A percentile compares a stretch with the other conserved stretches of the same genome.
Evolutionary conservation across 163 green algal genomes (phyloP).

Genomic region (Scenedesmus sp.): DNA sequence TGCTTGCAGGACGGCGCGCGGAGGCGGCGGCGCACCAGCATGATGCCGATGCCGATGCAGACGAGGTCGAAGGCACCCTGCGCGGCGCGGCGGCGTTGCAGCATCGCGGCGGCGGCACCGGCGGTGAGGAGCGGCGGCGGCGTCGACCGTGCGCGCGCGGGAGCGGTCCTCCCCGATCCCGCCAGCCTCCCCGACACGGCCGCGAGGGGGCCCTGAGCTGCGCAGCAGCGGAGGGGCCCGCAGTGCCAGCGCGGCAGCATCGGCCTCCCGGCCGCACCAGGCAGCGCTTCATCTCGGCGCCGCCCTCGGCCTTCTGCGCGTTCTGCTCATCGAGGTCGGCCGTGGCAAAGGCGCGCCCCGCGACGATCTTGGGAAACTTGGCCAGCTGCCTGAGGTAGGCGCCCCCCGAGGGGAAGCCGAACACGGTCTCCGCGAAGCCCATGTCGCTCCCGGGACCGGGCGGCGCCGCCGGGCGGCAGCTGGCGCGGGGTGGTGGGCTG

Average conservation of each 20-base stretch:
- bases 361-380: conserved; percentile 2
- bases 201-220: too few relatives aligned
- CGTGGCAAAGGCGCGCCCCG: not conserved
- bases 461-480: too few relatives aligned
- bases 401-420: too few relatives aligned
- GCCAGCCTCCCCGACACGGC: not conserved
- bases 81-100: too few relatives aligned
- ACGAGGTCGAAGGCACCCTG: conserved; percentile 43
- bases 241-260: not conserved
- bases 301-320: not conserved
- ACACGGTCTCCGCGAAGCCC: too few relatives aligned
- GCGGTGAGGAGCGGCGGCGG: not conserved
- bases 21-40: conserved; percentile 28
- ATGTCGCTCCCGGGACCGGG: too few relatives aligned
- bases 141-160: not conserved
- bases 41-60: conserved; percentile 38
- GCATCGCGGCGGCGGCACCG: too few relatives aligned
- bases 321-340: conserved; percentile 1
- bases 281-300: conserved; percentile 19
- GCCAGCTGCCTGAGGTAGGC: not conserved
- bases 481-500: too few relatives aligned
- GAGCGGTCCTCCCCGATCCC: not conserved
- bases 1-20: not conserved
- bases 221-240: not conserved
- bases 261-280: not conserved